Percentiles rank a stretch among this genome's conserved stretches.
phyloP scores from a whole-genome alignment of 371 early-diverging fungal genomes.

The Mortierella sp. region DNA sequence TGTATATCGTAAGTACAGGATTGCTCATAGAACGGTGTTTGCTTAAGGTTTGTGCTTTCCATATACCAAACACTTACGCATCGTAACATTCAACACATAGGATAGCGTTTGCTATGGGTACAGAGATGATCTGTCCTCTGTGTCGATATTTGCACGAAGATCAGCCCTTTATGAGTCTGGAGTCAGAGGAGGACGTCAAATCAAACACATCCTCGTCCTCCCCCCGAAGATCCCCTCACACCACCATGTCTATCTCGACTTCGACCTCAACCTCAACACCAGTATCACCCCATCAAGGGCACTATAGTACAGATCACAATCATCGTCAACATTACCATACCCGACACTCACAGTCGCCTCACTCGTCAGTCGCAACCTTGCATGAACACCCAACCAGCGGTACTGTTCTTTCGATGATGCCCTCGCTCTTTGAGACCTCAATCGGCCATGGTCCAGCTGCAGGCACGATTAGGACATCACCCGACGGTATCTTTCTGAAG shows the following conservation, averaged over 20 bases:
- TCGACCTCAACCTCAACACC: conserved; percentile 2
- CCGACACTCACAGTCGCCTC: neutral
- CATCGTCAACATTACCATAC: neutral
- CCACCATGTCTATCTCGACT: conserved; percentile 7
- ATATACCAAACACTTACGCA: neutral
- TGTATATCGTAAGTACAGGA: conserved; percentile 42
- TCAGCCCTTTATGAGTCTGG: conserved; percentile 43
- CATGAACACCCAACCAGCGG: conserved; percentile 51
- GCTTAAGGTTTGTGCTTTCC: neutral
- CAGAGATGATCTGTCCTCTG: conserved; percentile 45
- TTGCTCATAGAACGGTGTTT: neutral
- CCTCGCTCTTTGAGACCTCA: conserved; percentile 37
- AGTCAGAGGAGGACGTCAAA: conserved; percentile 20
- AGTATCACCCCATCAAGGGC: conserved; percentile 1
- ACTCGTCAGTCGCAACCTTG: neutral
- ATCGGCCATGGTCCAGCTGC: conserved; percentile 37
- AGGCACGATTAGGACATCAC: conserved; percentile 31
- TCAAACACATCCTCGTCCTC: neutral
- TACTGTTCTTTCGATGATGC: conserved; percentile 49
- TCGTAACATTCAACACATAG: conserved; percentile 4
- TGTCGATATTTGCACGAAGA: conserved; percentile 43
- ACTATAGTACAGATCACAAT: too few relatives aligned
- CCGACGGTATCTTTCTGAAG: conserved; percentile 34
- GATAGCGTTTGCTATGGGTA: conserved; percentile 44
- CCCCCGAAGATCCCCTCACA: conserved; percentile 1